These are phyloP conservation scores for Podaxis sp. DNA, from an alignment of 768 basidiomycete genomes.

Conservation along the genomic window DNA sequence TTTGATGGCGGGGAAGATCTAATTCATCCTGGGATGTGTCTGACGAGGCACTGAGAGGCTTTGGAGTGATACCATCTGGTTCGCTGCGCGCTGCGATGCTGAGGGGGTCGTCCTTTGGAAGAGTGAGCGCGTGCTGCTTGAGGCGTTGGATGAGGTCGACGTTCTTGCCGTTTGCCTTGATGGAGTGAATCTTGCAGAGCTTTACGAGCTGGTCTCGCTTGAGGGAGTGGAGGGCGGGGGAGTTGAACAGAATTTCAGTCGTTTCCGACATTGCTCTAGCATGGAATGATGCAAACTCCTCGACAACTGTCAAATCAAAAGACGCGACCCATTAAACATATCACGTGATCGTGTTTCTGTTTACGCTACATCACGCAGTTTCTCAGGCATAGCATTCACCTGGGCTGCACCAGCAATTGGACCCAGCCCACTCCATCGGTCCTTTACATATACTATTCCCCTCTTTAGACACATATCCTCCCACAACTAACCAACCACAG, in stretches of 20 bases:
- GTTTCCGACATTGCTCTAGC: conserved; percentile 55
- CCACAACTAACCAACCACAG: not conserved
- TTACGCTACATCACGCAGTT: not conserved
- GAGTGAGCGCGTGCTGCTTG: conserved; percentile 61
- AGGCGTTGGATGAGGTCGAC: conserved; percentile 68
- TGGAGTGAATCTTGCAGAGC: conserved; percentile 78
- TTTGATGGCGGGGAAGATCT: not conserved
- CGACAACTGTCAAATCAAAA: not conserved
- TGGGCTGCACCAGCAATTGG: conserved; percentile 24
- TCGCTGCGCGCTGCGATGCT: conserved; percentile 57
- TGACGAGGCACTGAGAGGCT: not conserved
- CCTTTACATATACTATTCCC: conserved; percentile 31
- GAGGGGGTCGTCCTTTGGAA: conserved; percentile 55
- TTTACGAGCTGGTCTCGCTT: conserved; percentile 84
- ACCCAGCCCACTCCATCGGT: conserved; percentile 27
- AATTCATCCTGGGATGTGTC: conserved; percentile 15
- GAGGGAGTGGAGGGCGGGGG: conserved; percentile 78
- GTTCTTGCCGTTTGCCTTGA: conserved; percentile 83
- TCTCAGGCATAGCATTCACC: conserved; percentile 13
- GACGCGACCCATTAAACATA: not conserved
- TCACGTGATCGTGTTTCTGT: conserved; percentile 5
- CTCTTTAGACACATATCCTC: not conserved
- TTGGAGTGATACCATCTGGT: conserved; percentile 21
- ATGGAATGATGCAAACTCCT: not conserved
- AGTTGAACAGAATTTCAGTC: conserved; percentile 81